These are phyloP conservation scores for Rheum nobile DNA, from an alignment of 148 eudicot species.

Conservation along the genomic window DNA sequence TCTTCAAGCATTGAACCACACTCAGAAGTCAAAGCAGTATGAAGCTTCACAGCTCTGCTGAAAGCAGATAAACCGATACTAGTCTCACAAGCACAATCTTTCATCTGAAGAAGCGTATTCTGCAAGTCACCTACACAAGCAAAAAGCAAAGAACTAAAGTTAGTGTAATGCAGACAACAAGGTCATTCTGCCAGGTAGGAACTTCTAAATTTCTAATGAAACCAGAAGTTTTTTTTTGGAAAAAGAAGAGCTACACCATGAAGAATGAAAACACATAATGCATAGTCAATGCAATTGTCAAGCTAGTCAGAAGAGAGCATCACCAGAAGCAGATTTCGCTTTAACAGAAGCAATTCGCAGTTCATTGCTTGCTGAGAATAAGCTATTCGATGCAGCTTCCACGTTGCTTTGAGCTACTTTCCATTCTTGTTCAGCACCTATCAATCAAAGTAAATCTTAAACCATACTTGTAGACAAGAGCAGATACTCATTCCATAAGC, in stretches of 20 bases:
- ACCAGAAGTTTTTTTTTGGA: neutral
- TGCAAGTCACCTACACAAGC: conserved; percentile 70
- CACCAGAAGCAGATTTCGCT: conserved; percentile 89
- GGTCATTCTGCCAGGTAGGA: neutral
- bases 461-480: neutral
- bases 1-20: conserved; percentile 98
- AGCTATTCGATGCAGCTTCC: conserved; percentile 75
- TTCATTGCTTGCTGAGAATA: conserved; percentile 70
- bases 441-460: conserved; percentile 7
- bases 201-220: neutral
- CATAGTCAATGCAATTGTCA: neutral
- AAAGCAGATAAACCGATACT: conserved; percentile 67
- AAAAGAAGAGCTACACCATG: neutral
- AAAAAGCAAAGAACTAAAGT: neutral
- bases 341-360: conserved; percentile 61
- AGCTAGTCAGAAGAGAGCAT: neutral
- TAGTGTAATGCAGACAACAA: neutral
- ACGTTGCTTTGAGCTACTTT: conserved; percentile 62
- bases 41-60: conserved; percentile 46
- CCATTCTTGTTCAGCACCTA: conserved; percentile 90
- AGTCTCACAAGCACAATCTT: conserved; percentile 79
- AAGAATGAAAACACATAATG: neutral
- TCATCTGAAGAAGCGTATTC: conserved; percentile 78
- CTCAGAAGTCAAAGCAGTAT: conserved; percentile 88
- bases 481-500: neutral